Conservation (phyloP, 495 filamentous ascomycete species). For the Rusavskia elegans region DNA sequence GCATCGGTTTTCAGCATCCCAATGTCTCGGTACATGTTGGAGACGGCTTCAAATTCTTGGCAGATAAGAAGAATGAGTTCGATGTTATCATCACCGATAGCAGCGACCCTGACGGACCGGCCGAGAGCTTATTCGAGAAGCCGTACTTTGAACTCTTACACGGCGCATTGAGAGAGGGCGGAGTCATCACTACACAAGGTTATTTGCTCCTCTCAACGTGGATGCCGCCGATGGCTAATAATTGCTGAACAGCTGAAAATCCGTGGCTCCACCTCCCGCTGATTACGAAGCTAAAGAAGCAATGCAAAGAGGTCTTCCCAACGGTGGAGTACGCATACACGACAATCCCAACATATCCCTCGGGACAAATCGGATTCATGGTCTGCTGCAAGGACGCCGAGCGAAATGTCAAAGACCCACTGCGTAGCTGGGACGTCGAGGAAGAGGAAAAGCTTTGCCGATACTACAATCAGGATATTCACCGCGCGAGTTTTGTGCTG, state of each 20-base stretch:
- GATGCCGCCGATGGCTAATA: not conserved
- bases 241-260: conserved; percentile 63
- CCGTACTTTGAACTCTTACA: conserved; percentile 90
- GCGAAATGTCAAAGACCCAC: conserved; percentile 66
- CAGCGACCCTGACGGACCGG: conserved; percentile 91
- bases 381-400: conserved; percentile 89
- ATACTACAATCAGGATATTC: conserved; percentile 94
- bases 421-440: conserved; percentile 63
- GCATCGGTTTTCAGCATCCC: conserved; percentile 80
- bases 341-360: conserved; percentile 98
- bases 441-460: conserved; percentile 83
- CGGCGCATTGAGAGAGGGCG: conserved; percentile 79
- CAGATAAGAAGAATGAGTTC: conserved; percentile 83
- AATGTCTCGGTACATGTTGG: conserved; percentile 82
- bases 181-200: conserved; percentile 99
- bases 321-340: conserved; percentile 97
- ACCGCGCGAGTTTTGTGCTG: conserved; percentile 83
- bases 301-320: conserved; percentile 95
- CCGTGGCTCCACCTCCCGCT: conserved; percentile 94
- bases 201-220: conserved; percentile 39
- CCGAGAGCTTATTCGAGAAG: conserved; percentile 94
- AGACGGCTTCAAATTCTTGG: conserved; percentile 95
- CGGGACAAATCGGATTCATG: conserved; percentile 99
- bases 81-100: conserved; percentile 99
- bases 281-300: conserved; percentile 82